These are phyloP conservation scores for Scenedesmus sp. DNA, from an alignment of 163 green algal species.

Conservation along the genomic window DNA sequence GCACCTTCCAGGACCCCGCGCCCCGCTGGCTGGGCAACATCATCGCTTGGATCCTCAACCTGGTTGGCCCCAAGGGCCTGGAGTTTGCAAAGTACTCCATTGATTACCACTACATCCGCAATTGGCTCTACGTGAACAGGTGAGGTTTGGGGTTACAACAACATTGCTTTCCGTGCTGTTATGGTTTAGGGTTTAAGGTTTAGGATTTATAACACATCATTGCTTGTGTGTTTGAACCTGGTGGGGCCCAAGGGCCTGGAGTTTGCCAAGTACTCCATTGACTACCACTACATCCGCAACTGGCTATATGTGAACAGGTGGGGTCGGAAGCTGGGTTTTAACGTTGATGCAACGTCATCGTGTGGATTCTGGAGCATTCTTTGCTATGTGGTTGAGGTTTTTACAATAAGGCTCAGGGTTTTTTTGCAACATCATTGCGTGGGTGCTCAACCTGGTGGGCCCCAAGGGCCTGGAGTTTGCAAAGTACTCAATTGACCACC, in stretches of 20 bases:
- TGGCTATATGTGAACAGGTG: conserved; percentile 90
- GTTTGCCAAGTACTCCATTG: conserved; percentile 96
- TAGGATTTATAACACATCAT: too few relatives aligned
- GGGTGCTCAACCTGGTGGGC: conserved; percentile 79
- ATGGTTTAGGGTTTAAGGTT: too few relatives aligned
- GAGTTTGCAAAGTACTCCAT: conserved; percentile 98
- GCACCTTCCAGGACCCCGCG: conserved; percentile 79
- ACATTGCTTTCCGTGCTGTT: too few relatives aligned
- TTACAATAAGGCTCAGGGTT: too few relatives aligned
- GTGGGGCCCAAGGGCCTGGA: conserved; percentile 92
- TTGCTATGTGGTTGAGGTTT: too few relatives aligned
- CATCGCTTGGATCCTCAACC: conserved; percentile 90
- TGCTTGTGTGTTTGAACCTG: conserved; percentile 61
- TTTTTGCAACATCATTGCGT: conserved; percentile 92
- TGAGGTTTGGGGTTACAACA: background rate
- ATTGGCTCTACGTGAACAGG: conserved; percentile 95
- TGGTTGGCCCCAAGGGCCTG: conserved; percentile 88
- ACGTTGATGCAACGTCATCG: too few relatives aligned
- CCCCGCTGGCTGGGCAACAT: conserved; percentile 84
- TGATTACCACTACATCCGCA: conserved; percentile 98
- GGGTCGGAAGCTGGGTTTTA: too few relatives aligned
- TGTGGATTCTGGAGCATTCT: too few relatives aligned
- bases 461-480: conserved; percentile 98
- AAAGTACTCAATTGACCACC: conserved; percentile 97
- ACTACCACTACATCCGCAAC: conserved; percentile 98